Base-by-base conservation (phyloP, 768 basidiomycete species). In the Auricularia auricula-judae region DNA sequence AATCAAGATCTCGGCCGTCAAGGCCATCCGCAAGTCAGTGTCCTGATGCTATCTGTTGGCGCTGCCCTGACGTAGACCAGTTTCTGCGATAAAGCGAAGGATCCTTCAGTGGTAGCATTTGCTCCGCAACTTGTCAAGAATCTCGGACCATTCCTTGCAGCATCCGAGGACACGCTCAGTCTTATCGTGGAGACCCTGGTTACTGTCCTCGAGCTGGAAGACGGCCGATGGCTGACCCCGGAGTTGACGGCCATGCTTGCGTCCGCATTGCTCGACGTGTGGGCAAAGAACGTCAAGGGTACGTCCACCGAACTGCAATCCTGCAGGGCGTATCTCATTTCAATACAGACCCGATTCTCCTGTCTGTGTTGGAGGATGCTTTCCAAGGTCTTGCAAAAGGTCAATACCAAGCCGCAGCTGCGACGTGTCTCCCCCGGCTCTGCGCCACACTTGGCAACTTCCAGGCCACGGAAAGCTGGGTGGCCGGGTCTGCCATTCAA, bases 1-100 rank as follows among this genome's bases (percentile, higher is more conserved):
- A 0, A 88, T 98, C 70, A 98, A 98, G 75, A 80, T 98, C 4
- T 95, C 93, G 1, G 95, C 96, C 10, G 89, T 98, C 34, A 91
- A 92, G 74, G 93, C 96, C 2, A 81, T 98, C 44, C 86, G 91
- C 70, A 95, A 98, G 97, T 98, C 70, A 65, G 85, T 72, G 1
- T 59, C 5, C 18, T 42, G 29, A 29, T 29, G 29, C 29, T 65
- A 53, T 14, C 4, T 21, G 34, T 14, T 14, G 16, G 3, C 8
- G 16, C 51, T 23, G 33, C 21, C 4, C 11, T 42, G 14, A 56
- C 62, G 7, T 36, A 64, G n/a, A 65, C 21, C 64, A 91, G 89
- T 71, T 90, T 90, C 77, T 89, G 84, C 74, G 79, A 85, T 64
- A 83, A 81, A 4, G 82, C 84, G 16, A 82, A 87, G 33, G 81